These are phyloP conservation scores for Canna indica DNA, from an alignment of 176 grass and related monocot genomes.

Conservation along the genomic window DNA sequence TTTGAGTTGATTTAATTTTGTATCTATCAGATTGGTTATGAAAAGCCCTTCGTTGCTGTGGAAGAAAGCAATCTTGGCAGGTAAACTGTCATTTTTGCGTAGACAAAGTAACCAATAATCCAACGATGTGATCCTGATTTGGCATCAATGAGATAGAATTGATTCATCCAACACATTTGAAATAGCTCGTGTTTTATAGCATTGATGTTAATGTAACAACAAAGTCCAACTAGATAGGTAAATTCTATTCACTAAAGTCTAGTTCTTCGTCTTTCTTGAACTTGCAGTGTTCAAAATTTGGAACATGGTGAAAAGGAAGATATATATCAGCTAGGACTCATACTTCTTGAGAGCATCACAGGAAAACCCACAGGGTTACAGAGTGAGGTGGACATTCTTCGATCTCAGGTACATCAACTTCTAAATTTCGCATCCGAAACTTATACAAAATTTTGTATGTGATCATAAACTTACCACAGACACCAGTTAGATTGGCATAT, in stretches of 20 bases:
- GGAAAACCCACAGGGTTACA: constrained; percentile 50
- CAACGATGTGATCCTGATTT: not conserved
- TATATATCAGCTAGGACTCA: constrained; percentile 66
- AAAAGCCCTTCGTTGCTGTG: constrained; percentile 38
- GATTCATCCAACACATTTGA: too few species aligned
- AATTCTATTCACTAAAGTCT: not conserved
- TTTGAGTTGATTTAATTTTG: constrained; percentile 21
- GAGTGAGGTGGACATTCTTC: constrained; percentile 46
- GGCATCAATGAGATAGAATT: not conserved
- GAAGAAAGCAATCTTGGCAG: constrained; percentile 43
- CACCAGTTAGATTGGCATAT: too few species aligned
- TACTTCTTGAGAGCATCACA: constrained; percentile 82
- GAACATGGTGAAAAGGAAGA: constrained; percentile 54
- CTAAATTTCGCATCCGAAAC: not conserved
- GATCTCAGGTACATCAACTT: constrained; percentile 32
- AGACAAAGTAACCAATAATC: not conserved
- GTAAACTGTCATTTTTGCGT: constrained; percentile 22
- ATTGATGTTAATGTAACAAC: not conserved
- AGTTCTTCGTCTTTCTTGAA: constrained; percentile 4
- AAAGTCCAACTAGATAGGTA: not conserved
- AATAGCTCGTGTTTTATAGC: not conserved
- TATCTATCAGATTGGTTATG: constrained; percentile 43
- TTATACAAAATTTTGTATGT: too few species aligned
- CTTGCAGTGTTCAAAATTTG: constrained; percentile 21
- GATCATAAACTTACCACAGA: too few species aligned